These are phyloP conservation scores for Ophiostoma pallidulum DNA, from an alignment of 2,329 filamentous ascomycete species.

Conservation along the genomic window DNA sequence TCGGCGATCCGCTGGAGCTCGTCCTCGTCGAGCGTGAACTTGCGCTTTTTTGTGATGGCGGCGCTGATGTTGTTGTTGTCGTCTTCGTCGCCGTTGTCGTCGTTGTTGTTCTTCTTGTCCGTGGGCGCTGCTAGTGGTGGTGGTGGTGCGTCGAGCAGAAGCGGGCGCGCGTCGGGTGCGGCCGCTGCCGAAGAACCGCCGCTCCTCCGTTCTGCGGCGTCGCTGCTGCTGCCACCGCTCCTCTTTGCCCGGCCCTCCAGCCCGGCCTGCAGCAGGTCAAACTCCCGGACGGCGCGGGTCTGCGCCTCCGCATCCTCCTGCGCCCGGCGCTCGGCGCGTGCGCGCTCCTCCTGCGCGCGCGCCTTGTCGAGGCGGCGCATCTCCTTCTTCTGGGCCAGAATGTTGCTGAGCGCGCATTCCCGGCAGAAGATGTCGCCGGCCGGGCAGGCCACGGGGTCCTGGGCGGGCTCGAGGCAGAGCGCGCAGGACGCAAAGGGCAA, in stretches of 20 bases:
- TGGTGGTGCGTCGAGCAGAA: slow-evolving; percentile 21
- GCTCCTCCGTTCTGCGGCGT: slow-evolving; percentile 13
- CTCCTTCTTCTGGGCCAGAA: slow-evolving; percentile 86
- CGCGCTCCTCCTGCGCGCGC: slow-evolving; percentile 50
- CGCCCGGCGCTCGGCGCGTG: slow-evolving; percentile 50
- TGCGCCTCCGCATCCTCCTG: slow-evolving; percentile 60
- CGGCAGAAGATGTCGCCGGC: slow-evolving; percentile 89
- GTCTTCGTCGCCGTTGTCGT: slow-evolving; percentile 32
- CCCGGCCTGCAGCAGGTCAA: slow-evolving; percentile 76
- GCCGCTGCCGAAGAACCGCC: slow-evolving; percentile 11
- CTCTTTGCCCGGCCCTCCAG: slow-evolving; percentile 26
- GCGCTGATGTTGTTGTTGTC: slow-evolving; percentile 19
- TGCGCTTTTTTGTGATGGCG: slow-evolving; percentile 55
- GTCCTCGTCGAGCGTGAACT: slow-evolving; percentile 70
- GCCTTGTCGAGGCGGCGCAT: slow-evolving; percentile 70
- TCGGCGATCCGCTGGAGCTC: slow-evolving; percentile 61
- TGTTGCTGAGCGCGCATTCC: slow-evolving; percentile 84
- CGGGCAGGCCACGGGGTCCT: slow-evolving; percentile 73
- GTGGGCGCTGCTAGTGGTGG: too few relatives aligned
- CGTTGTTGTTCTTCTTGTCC: not conserved
- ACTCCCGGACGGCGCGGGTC: slow-evolving; percentile 64
- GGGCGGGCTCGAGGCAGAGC: slow-evolving; percentile 73
- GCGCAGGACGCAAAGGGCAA: slow-evolving; percentile 83
- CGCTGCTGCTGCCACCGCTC: slow-evolving; percentile 21
- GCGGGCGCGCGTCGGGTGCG: slow-evolving; percentile 24